Evolutionary conservation across 768 basidiomycete genomes (phyloP).

Genomic region (Plicaturopsis crispa): DNA sequence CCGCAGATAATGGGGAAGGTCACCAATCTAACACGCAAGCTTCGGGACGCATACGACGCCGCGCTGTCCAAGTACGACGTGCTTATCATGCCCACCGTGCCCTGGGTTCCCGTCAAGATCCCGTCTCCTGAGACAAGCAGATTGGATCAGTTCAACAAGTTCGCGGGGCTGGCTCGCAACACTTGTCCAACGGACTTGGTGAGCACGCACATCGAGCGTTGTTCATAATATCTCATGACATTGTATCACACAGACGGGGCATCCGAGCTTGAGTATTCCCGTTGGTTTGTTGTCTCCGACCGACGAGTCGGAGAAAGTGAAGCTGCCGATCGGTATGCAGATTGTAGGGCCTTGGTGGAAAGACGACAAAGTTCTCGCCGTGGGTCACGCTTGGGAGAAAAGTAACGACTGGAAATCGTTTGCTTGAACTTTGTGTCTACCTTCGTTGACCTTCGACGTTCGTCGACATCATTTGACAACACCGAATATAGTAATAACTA

Average conservation of each 20-base stretch:
- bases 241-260: slow-evolving; percentile 25
- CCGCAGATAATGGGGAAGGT: slow-evolving; percentile 21
- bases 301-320: slow-evolving; percentile 24
- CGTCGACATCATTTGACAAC: too few relatives aligned
- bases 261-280: slow-evolving; percentile 34
- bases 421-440: too few relatives aligned
- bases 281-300: slow-evolving; percentile 30
- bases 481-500: too few relatives aligned
- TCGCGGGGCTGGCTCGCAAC: slow-evolving; percentile 20
- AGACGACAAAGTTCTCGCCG: slow-evolving; percentile 5
- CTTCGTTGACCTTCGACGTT: too few relatives aligned
- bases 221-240: too few relatives aligned
- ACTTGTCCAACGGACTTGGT: slow-evolving; percentile 21
- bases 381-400: slow-evolving; percentile 9
- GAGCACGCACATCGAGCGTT: slow-evolving; percentile 6
- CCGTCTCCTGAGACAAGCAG: slow-evolving; percentile 17
- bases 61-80: slow-evolving; percentile 21
- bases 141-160: slow-evolving; percentile 20
- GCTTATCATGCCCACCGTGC: slow-evolving; percentile 28
- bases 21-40: slow-evolving; percentile 28
- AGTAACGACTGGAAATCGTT: slow-evolving; percentile 7
- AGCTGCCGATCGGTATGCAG: slow-evolving; percentile 36
- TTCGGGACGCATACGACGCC: slow-evolving; percentile 24
- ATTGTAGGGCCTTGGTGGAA: slow-evolving; percentile 32
- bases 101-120: slow-evolving; percentile 25